These are phyloP conservation scores for Vairimorpha necatrix DNA, from an alignment of 371 early-diverging fungal genomes.

Conservation along the genomic window DNA sequence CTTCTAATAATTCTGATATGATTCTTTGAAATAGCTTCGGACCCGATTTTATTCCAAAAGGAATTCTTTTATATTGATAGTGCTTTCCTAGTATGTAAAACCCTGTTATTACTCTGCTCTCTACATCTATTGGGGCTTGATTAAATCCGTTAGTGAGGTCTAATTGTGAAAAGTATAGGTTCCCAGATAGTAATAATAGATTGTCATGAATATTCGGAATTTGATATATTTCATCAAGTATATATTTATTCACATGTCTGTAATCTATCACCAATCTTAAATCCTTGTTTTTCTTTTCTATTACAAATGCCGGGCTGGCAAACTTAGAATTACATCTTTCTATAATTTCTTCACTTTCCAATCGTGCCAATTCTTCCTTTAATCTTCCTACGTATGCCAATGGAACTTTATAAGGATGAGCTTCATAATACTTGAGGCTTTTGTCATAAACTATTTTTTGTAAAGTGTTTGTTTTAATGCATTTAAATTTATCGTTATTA, in stretches of 20 bases:
- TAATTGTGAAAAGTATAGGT: background rate
- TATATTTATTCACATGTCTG: background rate
- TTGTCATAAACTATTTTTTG: background rate
- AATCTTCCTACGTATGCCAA: too few relatives aligned
- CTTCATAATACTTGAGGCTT: background rate
- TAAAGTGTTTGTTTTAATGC: background rate
- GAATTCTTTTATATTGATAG: constrained; percentile 2
- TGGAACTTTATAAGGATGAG: background rate
- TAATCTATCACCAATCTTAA: background rate
- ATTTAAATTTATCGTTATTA: background rate
- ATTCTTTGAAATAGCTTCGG: background rate
- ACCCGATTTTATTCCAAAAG: constrained; percentile 9
- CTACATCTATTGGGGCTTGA: background rate
- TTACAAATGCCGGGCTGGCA: background rate
- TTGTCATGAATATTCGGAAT: constrained; percentile 4
- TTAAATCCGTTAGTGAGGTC: background rate
- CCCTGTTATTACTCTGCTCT: background rate
- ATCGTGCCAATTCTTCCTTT: too few relatives aligned
- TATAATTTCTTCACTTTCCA: too few relatives aligned
- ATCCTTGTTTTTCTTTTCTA: constrained; percentile 5
- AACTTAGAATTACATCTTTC: background rate
- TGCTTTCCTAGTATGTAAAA: background rate
- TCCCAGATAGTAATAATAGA: background rate
- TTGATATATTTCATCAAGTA: background rate
- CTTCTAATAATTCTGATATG: background rate